Base-by-base conservation (phyloP, 306 rosid genomes). In the Prunus armeniaca region DNA sequence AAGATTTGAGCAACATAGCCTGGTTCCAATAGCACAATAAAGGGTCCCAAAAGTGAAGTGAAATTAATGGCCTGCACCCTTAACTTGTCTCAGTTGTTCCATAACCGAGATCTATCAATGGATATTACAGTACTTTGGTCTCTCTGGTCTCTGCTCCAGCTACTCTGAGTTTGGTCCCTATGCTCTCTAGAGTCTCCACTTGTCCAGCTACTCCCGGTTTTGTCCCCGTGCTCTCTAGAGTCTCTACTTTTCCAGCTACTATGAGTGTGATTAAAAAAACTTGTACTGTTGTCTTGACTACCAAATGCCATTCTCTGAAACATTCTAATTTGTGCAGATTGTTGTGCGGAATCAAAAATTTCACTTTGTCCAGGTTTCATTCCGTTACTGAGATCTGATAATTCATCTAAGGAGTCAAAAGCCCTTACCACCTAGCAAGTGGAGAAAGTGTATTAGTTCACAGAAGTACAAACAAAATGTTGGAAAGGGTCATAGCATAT, bases 321-420 rank as follows among this genome's bases (percentile, higher is more conserved):
- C 92, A 92, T 89, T 86, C 87, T 88, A 65, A 92, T 89, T 60
- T 95, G 93, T 19, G 91, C 98, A 65, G 96, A 90, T 55, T 91
- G 99, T 45, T 86, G 78, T 12, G 88, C 89, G 4, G 89, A 86
- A 83, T 91, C 81, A 43, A 85, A 86, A 30, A 82, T 83, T 76
- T 90, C 89, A 74, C 99, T 96, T 78, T 96, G 89, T 32, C 99
- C 97, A 2, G 98, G 99, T 83, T 81, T 96, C 87, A 96, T 79
- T 79, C 99, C 99, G 34, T 92, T 91, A 32, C 78, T 88, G 66
- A 96, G 96, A 84, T 96, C 98, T 0, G 88, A 34, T 72, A 78
- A 9, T 67, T 96, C 98, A 47, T 91, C 93, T 38, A 91, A 58
- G 43, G 96, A 84, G 79, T 89, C 98, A 17, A 92, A 87, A 76